phyloP scores from a whole-genome alignment of 2,329 filamentous ascomycete species.

The Colletotrichum eremochloae region DNA sequence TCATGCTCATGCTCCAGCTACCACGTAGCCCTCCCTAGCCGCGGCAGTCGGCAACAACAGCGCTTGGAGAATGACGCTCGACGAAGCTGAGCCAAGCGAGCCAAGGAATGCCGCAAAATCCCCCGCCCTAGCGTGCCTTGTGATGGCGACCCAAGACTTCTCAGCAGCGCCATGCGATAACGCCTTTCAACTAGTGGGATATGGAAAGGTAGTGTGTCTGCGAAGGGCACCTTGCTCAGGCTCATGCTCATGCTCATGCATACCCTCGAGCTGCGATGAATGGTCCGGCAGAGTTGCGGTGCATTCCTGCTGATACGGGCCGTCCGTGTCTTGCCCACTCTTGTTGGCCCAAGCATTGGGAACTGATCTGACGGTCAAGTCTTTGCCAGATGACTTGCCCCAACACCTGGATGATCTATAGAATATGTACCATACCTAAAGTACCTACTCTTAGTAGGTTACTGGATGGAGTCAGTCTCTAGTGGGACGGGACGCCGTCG shows the following conservation, averaged over 20 bases:
- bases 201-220: background rate
- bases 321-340: background rate
- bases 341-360: background rate
- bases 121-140: slow-evolving; percentile 34
- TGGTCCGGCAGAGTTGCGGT: background rate
- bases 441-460: background rate
- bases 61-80: slow-evolving; percentile 9
- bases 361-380: background rate
- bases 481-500: background rate
- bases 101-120: background rate
- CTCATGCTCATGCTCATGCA: background rate
- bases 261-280: background rate
- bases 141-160: slow-evolving; percentile 19
- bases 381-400: background rate
- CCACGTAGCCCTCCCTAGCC: background rate
- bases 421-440: background rate
- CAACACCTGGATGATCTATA: background rate
- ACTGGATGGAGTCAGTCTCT: background rate
- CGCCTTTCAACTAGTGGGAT: background rate
- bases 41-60: background rate
- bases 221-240: background rate
- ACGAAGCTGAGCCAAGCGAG: background rate
- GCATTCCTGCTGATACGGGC: slow-evolving; percentile 4
- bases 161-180: slow-evolving; percentile 15
- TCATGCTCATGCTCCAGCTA: slow-evolving; percentile 10